These are phyloP conservation scores for Colletotrichum chrysophilum DNA, from an alignment of 2,329 filamentous ascomycete genomes.

Conservation along the genomic window DNA sequence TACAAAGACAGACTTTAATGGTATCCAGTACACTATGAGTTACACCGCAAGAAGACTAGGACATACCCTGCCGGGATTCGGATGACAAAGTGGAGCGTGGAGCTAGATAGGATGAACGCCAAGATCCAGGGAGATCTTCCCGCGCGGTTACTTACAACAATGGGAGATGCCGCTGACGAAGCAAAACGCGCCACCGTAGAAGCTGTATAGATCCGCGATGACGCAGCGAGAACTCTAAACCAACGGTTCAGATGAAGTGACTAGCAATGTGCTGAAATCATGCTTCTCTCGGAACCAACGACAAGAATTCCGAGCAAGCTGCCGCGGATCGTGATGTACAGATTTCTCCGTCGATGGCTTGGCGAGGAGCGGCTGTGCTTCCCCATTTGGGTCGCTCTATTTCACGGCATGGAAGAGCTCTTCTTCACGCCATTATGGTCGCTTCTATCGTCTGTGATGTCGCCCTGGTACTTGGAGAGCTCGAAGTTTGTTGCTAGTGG, in stretches of 20 bases:
- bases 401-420: neutral
- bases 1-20: neutral
- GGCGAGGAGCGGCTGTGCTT: neutral
- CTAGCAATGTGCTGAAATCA: neutral
- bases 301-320: neutral
- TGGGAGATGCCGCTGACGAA: neutral
- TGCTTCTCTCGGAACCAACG: neutral
- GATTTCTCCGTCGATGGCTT: neutral
- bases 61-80: neutral
- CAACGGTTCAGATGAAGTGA: neutral
- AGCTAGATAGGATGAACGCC: neutral
- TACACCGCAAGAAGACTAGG: neutral
- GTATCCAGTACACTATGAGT: accelerated
- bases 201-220: neutral
- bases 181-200: neutral
- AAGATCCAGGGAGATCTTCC: neutral
- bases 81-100: neutral
- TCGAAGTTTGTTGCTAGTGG: neutral
- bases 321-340: neutral
- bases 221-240: neutral
- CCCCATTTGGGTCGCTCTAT: neutral
- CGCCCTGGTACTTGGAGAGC: neutral
- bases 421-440: too few relatives aligned
- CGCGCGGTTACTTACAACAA: neutral
- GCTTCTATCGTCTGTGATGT: neutral